Base-by-base conservation (phyloP, 805 yeast species). In the Clavispora santaluciae region DNA sequence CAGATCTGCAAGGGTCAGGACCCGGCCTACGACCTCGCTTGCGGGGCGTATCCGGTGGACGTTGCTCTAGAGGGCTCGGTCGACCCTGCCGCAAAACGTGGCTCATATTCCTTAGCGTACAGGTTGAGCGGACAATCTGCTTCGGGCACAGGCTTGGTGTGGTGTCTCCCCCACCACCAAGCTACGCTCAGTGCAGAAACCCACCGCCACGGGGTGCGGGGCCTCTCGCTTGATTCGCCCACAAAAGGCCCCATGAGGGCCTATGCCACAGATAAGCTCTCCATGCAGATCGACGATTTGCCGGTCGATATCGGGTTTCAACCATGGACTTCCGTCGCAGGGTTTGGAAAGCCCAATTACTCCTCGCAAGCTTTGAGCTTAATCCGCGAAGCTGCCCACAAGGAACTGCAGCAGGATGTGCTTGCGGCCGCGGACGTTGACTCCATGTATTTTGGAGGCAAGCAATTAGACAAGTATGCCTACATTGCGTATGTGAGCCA, bases 381-480 rank as follows among this genome's bases (percentile, higher is more conserved):
- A 22, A 74, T 85, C 24, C 59, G 64, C 9, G 50, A 57, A 16
- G 76, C 76, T 1, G 83, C 86, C 2, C 55, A 51, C n/a, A 45
- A 59, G 5, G 93, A 85, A 50, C 59, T 75, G 8, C 53, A 70
- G 22, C 76, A 69, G 39, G 86, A 83, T 46, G 72, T 83, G 25
- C 63, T 64, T 4, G 73, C 71, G 13, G 75, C 73, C 60, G 73
- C 83, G n/a, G 66, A 83, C 53, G 66, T 82, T 9, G 87, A 87
- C 46, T 87, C 96, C 0, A 90, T 90, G 86, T 91, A 91, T 63
- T 80, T 86, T 16, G 76, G 95, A 2, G 99, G 98, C 10, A 91
- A 93, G 39, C 46, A 53, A 5, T 45, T 59, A 20, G 49, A 45
- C 36, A 60, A 60, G 41, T 93, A 86, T 63, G 96, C 98, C 0